Conservation (phyloP, 495 filamentous ascomycete species). For the Hypoxylon cercidicola region DNA sequence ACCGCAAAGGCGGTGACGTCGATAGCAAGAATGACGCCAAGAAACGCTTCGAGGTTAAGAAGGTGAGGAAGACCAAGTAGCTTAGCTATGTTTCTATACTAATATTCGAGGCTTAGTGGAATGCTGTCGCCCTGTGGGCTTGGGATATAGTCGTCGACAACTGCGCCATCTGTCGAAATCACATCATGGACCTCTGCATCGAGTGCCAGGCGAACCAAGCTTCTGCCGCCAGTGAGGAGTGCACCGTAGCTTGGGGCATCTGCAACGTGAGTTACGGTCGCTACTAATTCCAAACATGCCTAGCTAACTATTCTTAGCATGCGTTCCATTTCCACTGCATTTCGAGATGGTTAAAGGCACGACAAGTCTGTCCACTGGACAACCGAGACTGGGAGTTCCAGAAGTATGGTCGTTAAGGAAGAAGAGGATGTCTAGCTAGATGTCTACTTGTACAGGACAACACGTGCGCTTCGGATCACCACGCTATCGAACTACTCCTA, state of each 20-base stretch:
- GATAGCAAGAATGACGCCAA: conserved; percentile 75
- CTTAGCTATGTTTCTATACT: conserved; percentile 22
- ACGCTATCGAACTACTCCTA: not conserved
- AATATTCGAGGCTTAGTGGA: conserved; percentile 74
- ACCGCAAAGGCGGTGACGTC: conserved; percentile 58
- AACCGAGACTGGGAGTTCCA: conserved; percentile 99
- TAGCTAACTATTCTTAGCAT: conserved; percentile 68
- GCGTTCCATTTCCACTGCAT: conserved; percentile 99
- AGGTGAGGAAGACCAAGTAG: conserved; percentile 65
- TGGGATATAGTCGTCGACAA: conserved; percentile 99
- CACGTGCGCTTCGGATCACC: not conserved
- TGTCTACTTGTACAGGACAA: not conserved
- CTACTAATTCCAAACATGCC: not conserved
- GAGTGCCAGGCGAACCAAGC: conserved; percentile 99
- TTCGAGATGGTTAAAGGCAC: conserved; percentile 99
- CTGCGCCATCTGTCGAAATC: conserved; percentile 98
- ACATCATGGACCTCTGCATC: conserved; percentile 99
- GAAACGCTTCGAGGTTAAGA: conserved; percentile 98
- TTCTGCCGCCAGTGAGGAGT: conserved; percentile 96
- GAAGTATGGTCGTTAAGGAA: conserved; percentile 82
- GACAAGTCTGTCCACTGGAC: conserved; percentile 97
- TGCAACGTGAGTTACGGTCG: conserved; percentile 80
- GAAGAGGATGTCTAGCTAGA: not conserved
- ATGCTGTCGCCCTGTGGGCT: conserved; percentile 98
- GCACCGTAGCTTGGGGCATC: conserved; percentile 98